Base-by-base conservation (phyloP, 192 early-diverging fungal species). In the Coemansia sp. region DNA sequence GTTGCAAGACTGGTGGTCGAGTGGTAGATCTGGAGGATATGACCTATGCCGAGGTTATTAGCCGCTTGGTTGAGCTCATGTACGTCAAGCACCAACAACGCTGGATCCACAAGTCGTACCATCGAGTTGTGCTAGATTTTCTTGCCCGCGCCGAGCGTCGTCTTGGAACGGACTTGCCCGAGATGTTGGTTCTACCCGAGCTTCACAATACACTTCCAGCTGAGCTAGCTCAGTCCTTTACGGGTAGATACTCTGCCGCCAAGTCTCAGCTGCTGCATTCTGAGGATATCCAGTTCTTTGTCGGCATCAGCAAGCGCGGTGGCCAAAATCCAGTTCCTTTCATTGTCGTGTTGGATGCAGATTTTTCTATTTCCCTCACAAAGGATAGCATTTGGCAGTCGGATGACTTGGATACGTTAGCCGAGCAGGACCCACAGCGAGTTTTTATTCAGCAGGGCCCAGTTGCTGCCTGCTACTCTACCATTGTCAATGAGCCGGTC, bases 361-460 rank as follows among this genome's bases (percentile, higher is more conserved):
- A 93, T 77, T 94, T 98, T 82, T 91, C 93, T 62, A 84, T 90
- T 46, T 93, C 93, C 91, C 89, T 96, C 80, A 93, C 90, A 85
- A 96, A 96, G 86, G 92, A 95, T 75, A 93, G 89, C 14, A 79
- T 92, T 23, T 96, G 94, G 94, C 93, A 94, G 74, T 89, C 91
- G 2, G 94, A 96, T 66, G 89, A 32, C 32, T 32, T 32, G 32
- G 32, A 95, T 69, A 73, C 95, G 5, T 90, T 90, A 44, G 89
- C 93, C 31, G 93, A 86, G 58, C 89, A 93, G 70, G 94, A 98
- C 87, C 88, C 91, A 6, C 86, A 90, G 66, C 88, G 94, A 62
- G 90, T 88, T 12, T 85, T 87, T 65, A 93, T 96, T 77, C 86
- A 95, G 57, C 96, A 98, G 59, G 94, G 96, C 55, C 93, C 93